Evolutionary conservation across 306 rosid species (phyloP), one percentile per base, ranked within the genome.

Genomic region (Crotalaria pallida): DNA sequence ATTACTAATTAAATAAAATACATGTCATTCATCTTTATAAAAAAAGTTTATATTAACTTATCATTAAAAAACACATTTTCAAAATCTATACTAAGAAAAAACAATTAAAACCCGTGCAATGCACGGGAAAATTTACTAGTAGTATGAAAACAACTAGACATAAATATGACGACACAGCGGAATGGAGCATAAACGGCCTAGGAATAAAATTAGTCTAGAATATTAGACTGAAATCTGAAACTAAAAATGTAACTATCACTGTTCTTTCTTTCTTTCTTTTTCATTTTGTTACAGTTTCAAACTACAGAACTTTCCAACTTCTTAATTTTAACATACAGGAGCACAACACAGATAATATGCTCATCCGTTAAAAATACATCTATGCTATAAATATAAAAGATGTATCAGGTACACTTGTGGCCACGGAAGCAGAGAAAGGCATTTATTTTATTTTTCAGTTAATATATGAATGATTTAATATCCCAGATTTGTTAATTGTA

Each of bases 111-210:
- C n/a, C n/a, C n/a, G n/a, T n/a, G n/a, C n/a, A n/a, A n/a, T n/a
- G n/a, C n/a, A n/a, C n/a, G n/a, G n/a, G n/a, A n/a, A n/a, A n/a
- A n/a, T n/a, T n/a, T n/a, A n/a, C n/a, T n/a, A n/a, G n/a, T n/a
- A 27, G 47, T 2, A 63, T 24, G 10, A 65, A 57, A 75, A 26
- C 17, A 11, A 51, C 26, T 48, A 36, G 51, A 72, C 19, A 15
- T 24, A 22, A 81, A 58, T 10, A 75, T 5, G 9, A 47, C 44
- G 27, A 53, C 44, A 76, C 31, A 72, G 24, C 33, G 59, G n/a
- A 71, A 76, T 33, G 48, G 73, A 22, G 7, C 27, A 23, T 13
- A 45, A 41, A 7, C 19, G 26, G 48, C 19, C 41, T 18, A 15
- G 36, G 70, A 40, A 8, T 36, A 47, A 69, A 65, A 43, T 19